Evolutionary conservation across 805 yeast genomes (phyloP), one percentile per base, ranked within the genome.

Genomic region (Metschnikowia gelsemii): DNA sequence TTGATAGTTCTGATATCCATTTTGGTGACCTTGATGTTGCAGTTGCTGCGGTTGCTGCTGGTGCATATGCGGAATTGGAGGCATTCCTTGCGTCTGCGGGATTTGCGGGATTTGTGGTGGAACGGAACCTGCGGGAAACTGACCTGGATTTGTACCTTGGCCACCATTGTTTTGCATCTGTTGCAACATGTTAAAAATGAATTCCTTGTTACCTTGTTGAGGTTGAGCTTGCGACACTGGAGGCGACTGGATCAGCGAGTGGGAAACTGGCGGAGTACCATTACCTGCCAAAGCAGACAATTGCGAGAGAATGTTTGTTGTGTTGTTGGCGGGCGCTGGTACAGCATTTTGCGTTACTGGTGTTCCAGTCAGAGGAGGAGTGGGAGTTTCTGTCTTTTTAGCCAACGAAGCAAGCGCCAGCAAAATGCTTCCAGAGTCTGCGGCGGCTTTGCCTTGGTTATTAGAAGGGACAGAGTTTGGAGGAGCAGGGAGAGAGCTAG

Each of bases 341-440:
- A 40, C 48, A 9, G 59, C 45, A 13, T 50, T 46, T 24, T 40
- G 44, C 4, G 39, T 13, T 1, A 52, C 58, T 7, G 69, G 62
- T 21, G 54, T 51, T 11, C 62, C 61, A 17, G 54, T 43, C 12
- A 55, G 58, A 4, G 67, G 43, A 20, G 54, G 73, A 49, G 46
- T 61, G 58, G 45, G 71, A 43, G 49, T 51, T 25, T 64, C 45
- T 58, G 62, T 16, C 60, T 59, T 37, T 64, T 77, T 70, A 56
- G 78, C 84, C 61, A 82, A 70, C 34, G 80, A 73, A 18, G 87
- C 86, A 39, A 82, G 68, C 17, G 87, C 87, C 69, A 80, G 84
- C 49, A 84, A 72, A 43, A 84, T 78, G 36, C 83, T 76, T 37
- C 77, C 77, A 4, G 90, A 77, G 51, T 77, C 81, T 23, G 62